Evolutionary conservation across 768 basidiomycete genomes (phyloP).

Genomic region (Clitopilus passeckerianus): DNA sequence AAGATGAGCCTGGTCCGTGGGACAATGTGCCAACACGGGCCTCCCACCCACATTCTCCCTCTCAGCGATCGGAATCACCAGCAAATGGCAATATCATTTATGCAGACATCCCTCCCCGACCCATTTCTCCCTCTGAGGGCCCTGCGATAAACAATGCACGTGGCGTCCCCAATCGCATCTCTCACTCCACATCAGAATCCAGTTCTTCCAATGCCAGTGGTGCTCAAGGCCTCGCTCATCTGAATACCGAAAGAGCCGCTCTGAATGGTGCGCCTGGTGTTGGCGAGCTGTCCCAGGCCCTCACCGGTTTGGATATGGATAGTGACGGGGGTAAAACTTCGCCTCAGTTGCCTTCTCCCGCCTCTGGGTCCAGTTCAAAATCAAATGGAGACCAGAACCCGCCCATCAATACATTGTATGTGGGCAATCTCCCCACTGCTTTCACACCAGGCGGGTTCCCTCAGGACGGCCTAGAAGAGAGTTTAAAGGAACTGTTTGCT

Average conservation of each 20-base stretch:
- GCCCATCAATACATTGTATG: constrained; percentile 98
- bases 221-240: constrained; percentile 14
- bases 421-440: constrained; percentile 92
- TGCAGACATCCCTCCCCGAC: constrained; percentile 3
- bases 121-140: constrained; percentile 9
- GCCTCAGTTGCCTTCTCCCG: constrained; percentile 74
- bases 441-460: constrained; percentile 68
- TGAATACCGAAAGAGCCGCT: not conserved
- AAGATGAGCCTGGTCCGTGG: constrained; percentile 41
- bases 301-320: constrained; percentile 47
- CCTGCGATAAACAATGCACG: not conserved
- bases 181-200: constrained; percentile 16
- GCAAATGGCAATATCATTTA: not conserved
- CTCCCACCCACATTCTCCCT: constrained; percentile 16
- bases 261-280: not conserved
- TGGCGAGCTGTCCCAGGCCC: constrained; percentile 29
- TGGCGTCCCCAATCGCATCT: not conserved
- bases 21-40: constrained; percentile 23
- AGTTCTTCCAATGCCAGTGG: constrained; percentile 26
- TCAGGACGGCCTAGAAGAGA: constrained; percentile 82
- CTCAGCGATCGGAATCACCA: constrained; percentile 33
- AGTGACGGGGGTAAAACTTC: constrained; percentile 55
- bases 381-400: constrained; percentile 85
- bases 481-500: constrained; percentile 76
- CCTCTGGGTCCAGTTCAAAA: constrained; percentile 52